phyloP scores from a whole-genome alignment of 345 rosid species.

The Gossypium mustelinum region DNA sequence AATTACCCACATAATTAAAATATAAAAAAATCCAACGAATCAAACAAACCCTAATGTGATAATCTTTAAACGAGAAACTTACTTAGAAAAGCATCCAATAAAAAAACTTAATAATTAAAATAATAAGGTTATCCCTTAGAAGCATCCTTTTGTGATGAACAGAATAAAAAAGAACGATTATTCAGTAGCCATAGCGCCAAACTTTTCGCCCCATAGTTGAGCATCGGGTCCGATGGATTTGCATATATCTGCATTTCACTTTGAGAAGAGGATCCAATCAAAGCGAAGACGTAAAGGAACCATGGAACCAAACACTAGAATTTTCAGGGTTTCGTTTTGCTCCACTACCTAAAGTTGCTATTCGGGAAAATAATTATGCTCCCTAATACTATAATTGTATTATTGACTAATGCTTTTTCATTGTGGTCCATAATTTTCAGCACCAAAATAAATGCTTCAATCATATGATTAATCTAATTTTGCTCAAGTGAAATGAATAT shows the following conservation, averaged over 20 bases:
- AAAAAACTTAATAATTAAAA: neutral
- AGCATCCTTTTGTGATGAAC: neutral
- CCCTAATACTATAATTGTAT: neutral
- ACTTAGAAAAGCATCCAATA: neutral
- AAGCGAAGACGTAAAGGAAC: neutral
- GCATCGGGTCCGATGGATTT: neutral
- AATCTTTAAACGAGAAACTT: neutral
- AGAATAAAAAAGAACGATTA: neutral
- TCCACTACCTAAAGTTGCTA: neutral
- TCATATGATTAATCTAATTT: too few relatives aligned
- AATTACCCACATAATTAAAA: too few relatives aligned
- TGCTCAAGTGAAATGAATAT: neutral
- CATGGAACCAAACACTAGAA: neutral
- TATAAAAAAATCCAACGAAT: neutral
- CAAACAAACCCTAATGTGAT: neutral
- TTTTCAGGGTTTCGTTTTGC: neutral
- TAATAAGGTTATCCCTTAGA: neutral
- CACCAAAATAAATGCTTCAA: neutral
- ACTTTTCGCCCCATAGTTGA: neutral
- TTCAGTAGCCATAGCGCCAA: neutral
- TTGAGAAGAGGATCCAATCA: neutral
- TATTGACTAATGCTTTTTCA: neutral
- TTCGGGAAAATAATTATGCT: neutral
- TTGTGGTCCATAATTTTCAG: neutral
- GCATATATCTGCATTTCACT: neutral